These are phyloP conservation scores for Pseudodiploospora longispora DNA, from an alignment of 2,329 filamentous ascomycete genomes.

Conservation along the genomic window DNA sequence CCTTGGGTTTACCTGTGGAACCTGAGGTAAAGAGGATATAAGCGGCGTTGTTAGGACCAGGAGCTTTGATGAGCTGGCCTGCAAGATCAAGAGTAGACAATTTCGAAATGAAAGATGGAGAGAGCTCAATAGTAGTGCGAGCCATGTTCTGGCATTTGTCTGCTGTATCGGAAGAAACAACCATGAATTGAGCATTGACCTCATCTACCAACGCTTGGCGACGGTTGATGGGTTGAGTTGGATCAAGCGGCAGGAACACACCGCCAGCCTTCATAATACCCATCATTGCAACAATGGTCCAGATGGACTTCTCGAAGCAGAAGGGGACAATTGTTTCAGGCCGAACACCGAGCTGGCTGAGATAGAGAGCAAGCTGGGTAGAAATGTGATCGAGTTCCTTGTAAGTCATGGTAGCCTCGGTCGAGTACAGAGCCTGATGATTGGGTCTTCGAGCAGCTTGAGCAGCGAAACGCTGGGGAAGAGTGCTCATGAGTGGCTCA, in stretches of 20 bases:
- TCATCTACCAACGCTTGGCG: constrained; percentile 7
- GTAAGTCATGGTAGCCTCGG: constrained; percentile 3
- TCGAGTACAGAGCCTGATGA: constrained; percentile 6
- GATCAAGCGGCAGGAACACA: constrained; percentile 19
- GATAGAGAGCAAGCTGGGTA: constrained; percentile 2
- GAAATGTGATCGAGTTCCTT: constrained; percentile 2
- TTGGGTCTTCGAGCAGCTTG: constrained; percentile 1
- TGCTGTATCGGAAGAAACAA: constrained; percentile 5
- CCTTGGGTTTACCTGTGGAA: constrained; percentile 1
- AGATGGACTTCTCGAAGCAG: constrained; percentile 14
- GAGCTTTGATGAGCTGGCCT: neutral
- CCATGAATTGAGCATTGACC: constrained; percentile 6
- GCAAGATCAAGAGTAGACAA: neutral
- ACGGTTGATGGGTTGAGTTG: constrained; percentile 6
- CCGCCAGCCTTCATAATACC: constrained; percentile 20
- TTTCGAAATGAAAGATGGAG: neutral
- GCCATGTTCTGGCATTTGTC: neutral
- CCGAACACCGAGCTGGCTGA: constrained; percentile 14
- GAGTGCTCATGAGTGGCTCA: neutral
- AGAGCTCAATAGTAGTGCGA: neutral
- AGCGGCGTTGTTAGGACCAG: neutral
- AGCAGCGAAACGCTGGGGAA: constrained; percentile 1
- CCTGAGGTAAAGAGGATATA: constrained; percentile 5
- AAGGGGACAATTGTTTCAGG: constrained; percentile 13
- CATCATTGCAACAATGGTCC: constrained; percentile 15